Conservation (phyloP, 495 filamentous ascomycete species). For the Penicillium robsamsonii region DNA sequence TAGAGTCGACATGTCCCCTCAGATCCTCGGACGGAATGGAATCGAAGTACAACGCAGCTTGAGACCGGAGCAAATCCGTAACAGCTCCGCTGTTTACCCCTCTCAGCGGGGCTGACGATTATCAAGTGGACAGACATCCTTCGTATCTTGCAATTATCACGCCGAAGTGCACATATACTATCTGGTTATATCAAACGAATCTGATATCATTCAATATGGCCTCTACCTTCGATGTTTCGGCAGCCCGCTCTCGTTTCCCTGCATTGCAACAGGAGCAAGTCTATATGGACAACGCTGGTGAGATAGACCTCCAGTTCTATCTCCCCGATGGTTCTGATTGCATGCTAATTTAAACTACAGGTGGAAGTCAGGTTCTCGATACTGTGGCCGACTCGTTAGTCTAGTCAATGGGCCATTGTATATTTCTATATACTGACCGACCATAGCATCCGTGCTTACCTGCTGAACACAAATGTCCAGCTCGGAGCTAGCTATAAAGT, state of each 20-base stretch:
- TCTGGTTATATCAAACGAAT: neutral
- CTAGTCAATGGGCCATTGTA: neutral
- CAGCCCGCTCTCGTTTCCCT: constrained; percentile 61
- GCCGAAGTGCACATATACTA: neutral
- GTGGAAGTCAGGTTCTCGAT: constrained; percentile 66
- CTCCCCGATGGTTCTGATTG: neutral
- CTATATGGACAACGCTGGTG: constrained; percentile 67
- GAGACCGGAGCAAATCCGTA: constrained; percentile 1
- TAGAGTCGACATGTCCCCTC: neutral
- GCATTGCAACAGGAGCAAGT: constrained; percentile 63
- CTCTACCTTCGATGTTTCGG: constrained; percentile 48
- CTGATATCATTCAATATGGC: constrained; percentile 12
- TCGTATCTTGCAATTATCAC: neutral
- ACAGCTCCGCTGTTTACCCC: constrained; percentile 8
- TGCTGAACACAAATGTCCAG: constrained; percentile 67
- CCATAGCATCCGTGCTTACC: constrained; percentile 60
- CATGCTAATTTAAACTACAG: constrained; percentile 21
- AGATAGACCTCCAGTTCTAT: neutral
- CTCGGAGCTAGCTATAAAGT: constrained; percentile 64
- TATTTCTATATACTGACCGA: neutral
- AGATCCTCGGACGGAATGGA: neutral
- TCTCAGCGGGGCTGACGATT: constrained; percentile 7
- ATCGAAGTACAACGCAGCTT: neutral
- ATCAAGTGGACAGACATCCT: constrained; percentile 8
- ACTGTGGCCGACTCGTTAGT: constrained; percentile 63